A percentile compares a stretch with the other conserved stretches of the same genome.
These are phyloP conservation scores for Pseudocercospora pini-densiflorae DNA, from an alignment of 2,329 filamentous ascomycete species.

Conservation along the genomic window DNA sequence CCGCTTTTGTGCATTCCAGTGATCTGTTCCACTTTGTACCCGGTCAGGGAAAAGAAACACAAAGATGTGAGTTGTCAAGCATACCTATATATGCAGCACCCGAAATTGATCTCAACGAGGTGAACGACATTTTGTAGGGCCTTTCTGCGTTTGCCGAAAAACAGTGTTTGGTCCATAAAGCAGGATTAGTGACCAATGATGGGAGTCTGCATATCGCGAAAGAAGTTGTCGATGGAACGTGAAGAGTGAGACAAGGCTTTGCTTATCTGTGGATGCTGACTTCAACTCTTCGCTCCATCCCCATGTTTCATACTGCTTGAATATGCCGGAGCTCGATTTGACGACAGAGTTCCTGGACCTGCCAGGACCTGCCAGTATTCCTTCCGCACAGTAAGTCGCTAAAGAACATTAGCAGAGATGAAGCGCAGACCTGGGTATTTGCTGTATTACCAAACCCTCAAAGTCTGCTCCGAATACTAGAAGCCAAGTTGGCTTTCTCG, in stretches of 20 bases:
- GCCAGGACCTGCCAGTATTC: not conserved
- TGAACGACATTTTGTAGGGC: not conserved
- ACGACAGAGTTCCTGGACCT: not conserved
- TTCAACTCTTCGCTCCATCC: not conserved
- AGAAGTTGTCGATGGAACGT: not conserved
- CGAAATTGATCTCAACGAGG: not conserved
- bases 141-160: not conserved
- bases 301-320: not conserved
- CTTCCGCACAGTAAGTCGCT: not conserved
- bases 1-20: not conserved
- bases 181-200: not conserved
- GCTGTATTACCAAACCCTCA: not conserved
- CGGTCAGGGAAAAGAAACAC: not conserved
- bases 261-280: not conserved
- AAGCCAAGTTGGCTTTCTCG: conserved; percentile 32
- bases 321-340: not conserved
- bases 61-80: not conserved
- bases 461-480: conserved; percentile 10
- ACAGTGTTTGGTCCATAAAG: not conserved
- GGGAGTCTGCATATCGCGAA: not conserved
- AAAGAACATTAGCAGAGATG: not conserved
- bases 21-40: not conserved
- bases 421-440: not conserved
- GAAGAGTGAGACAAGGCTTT: not conserved
- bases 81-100: not conserved